These are phyloP conservation scores for Aspergillus carlsbadensis DNA, from an alignment of 495 filamentous ascomycete genomes.

Conservation along the genomic window DNA sequence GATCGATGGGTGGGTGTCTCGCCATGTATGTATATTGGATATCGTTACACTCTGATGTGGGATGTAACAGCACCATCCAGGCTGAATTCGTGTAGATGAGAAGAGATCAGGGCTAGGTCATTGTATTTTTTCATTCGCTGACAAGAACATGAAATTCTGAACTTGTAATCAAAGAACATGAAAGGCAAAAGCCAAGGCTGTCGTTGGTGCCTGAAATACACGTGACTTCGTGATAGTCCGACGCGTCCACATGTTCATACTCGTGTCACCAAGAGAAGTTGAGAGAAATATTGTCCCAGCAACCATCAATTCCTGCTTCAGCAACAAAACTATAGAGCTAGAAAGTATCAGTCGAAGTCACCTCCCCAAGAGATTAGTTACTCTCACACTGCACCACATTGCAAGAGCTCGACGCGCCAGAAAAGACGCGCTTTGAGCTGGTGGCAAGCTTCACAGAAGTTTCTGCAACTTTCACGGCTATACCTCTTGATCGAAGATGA, in stretches of 20 bases:
- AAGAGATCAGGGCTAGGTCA: not conserved
- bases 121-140: not conserved
- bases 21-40: slow-evolving; percentile 10
- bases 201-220: slow-evolving; percentile 24
- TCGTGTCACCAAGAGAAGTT: slow-evolving; percentile 16
- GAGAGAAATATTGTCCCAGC: slow-evolving; percentile 26
- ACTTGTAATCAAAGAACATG: not conserved
- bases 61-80: slow-evolving; percentile 5
- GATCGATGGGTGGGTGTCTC: not conserved
- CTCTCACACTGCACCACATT: not conserved
- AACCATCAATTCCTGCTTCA: slow-evolving; percentile 8
- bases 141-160: not conserved
- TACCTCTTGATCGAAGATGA: slow-evolving; percentile 41
- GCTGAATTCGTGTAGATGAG: not conserved
- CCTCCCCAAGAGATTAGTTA: not conserved
- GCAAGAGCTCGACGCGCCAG: not conserved
- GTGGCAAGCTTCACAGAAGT: not conserved
- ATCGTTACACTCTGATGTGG: slow-evolving; percentile 13
- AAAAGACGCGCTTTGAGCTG: not conserved
- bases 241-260: slow-evolving; percentile 34
- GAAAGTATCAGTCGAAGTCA: not conserved
- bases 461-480: not conserved
- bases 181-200: slow-evolving; percentile 4
- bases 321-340: not conserved
- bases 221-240: slow-evolving; percentile 43